phyloP scores from a whole-genome alignment of 2,329 filamentous ascomycete genomes.

The Alternaria sp. region DNA sequence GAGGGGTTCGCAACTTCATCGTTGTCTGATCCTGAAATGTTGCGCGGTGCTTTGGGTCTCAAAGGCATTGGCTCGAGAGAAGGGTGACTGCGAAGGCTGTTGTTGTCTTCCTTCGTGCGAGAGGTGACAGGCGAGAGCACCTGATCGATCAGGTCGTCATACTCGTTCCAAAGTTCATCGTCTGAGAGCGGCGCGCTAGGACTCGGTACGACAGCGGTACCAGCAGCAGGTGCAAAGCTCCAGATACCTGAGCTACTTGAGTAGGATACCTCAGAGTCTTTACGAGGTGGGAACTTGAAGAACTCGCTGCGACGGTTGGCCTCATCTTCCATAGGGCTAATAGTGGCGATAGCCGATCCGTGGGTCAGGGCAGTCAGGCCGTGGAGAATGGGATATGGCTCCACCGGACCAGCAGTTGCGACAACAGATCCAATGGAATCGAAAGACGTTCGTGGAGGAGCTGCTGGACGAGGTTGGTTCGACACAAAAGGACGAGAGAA shows the following conservation, averaged over 20 bases:
- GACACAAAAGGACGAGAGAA: conserved; percentile 81
- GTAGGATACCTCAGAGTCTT: conserved; percentile 71
- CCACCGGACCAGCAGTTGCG: conserved; percentile 36
- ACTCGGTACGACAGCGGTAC: conserved; percentile 69
- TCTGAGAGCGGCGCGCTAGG: conserved; percentile 69
- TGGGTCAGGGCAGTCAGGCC: conserved; percentile 43
- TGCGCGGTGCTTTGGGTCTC: conserved; percentile 27
- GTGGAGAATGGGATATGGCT: conserved; percentile 45
- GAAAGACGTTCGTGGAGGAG: conserved; percentile 39
- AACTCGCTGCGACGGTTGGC: conserved; percentile 64
- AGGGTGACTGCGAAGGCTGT: conserved; percentile 24
- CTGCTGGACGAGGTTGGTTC: conserved; percentile 50
- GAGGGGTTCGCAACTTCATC: conserved; percentile 37
- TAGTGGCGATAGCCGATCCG: conserved; percentile 48
- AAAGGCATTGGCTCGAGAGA: conserved; percentile 41
- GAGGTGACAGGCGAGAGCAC: conserved; percentile 57
- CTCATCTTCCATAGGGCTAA: conserved; percentile 42
- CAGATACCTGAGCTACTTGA: conserved; percentile 70
- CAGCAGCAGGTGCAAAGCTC: conserved; percentile 62
- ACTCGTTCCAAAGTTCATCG: conserved; percentile 94
- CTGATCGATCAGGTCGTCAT: conserved; percentile 84
- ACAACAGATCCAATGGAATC: conserved; percentile 38
- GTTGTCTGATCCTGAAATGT: conserved; percentile 40
- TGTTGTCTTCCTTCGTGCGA: conserved; percentile 9
- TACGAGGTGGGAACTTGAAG: conserved; percentile 73